Evolutionary conservation across 495 filamentous ascomycete genomes (phyloP).

Genomic region (Xylaria intraflava): DNA sequence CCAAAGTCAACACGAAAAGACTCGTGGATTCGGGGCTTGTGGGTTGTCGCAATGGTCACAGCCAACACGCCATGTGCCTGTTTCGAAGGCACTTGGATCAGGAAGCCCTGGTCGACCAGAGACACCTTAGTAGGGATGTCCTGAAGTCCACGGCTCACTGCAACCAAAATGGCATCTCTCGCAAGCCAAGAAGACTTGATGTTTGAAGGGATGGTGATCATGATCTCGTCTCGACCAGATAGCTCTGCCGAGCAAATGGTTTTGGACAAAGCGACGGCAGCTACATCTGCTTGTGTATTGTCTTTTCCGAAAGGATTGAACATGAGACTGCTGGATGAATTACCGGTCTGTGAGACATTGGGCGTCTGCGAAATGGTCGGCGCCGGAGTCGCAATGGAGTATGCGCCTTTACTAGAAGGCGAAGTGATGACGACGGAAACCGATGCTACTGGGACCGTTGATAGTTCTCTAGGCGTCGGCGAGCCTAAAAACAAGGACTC

Average conservation of each 20-base stretch:
- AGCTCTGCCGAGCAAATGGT: conserved; percentile 33
- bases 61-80: conserved; percentile 38
- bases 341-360: conserved; percentile 18
- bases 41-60: conserved; percentile 38
- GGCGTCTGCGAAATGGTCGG: conserved; percentile 11
- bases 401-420: conserved; percentile 4
- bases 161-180: conserved; percentile 37
- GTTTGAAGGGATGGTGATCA: conserved; percentile 31
- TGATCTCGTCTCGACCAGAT: conserved; percentile 31
- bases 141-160: conserved; percentile 35
- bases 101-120: conserved; percentile 36
- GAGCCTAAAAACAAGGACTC: conserved; percentile 16
- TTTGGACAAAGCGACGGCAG: conserved; percentile 18
- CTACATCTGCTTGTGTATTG: conserved; percentile 20
- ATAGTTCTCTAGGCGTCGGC: conserved; percentile 15
- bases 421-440: conserved; percentile 17
- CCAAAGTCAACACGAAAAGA: conserved; percentile 41
- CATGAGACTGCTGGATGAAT: conserved; percentile 21
- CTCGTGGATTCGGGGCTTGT: conserved; percentile 41
- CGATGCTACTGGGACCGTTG: conserved; percentile 27
- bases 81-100: conserved; percentile 34
- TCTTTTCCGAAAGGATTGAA: conserved; percentile 28
- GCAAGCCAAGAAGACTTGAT: conserved; percentile 36
- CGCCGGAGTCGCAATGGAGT: conserved; percentile 7
- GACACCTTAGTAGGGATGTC: conserved; percentile 36